Evolutionary conservation across 345 rosid species (phyloP).

Genomic region (Brassica rapa): DNA sequence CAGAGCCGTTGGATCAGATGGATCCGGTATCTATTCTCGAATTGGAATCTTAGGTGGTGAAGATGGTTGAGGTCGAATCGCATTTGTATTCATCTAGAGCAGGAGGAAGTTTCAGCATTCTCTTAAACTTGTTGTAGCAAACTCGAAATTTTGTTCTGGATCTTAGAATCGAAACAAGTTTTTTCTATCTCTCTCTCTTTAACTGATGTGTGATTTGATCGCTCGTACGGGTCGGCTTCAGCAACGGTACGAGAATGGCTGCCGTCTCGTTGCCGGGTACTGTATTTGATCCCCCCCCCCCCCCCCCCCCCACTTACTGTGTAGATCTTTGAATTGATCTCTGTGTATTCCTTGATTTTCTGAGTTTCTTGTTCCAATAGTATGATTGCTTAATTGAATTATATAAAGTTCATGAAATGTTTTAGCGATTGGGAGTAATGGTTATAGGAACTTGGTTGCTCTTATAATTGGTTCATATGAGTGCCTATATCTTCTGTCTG

Average conservation of each 20-base stretch:
- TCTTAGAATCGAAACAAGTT: background rate
- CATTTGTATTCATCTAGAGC: background rate
- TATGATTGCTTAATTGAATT: background rate
- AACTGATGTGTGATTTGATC: background rate
- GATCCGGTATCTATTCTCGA: background rate
- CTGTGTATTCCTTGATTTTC: background rate
- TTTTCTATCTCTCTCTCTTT: background rate
- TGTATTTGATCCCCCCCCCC: conserved; percentile 1
- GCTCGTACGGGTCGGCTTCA: background rate
- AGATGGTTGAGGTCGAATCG: background rate
- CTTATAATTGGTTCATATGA: no score
- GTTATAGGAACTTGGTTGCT: background rate
- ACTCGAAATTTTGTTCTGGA: background rate
- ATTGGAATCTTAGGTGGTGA: background rate
- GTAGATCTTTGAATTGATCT: background rate
- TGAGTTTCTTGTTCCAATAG: no score
- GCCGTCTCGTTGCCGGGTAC: conserved; percentile 1
- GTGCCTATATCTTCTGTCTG: background rate
- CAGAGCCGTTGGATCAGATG: background rate
- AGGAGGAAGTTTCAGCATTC: background rate
- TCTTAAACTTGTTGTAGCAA: background rate
- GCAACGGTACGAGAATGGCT: background rate
- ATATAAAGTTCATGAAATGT: background rate
- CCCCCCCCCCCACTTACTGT: background rate
- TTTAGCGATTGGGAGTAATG: background rate